Conservation (phyloP, 2,329 filamentous ascomycete genomes). For the Calonectria crousiana region DNA sequence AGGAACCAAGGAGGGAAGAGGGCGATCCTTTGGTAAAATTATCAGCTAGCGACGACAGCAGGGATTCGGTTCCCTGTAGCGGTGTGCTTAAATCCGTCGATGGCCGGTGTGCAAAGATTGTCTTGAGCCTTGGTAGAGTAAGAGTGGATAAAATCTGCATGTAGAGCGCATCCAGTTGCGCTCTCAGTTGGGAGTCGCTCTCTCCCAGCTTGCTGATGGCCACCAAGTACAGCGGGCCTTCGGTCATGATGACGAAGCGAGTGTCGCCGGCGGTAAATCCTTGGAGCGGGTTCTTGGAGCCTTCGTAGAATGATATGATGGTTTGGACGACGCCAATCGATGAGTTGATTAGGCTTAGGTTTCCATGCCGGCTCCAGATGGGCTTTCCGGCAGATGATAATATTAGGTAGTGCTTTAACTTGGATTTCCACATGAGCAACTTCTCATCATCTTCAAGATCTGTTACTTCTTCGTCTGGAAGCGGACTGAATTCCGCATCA, state of each 20-base stretch:
- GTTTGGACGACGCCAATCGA: constrained; percentile 97
- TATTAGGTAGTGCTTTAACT: constrained; percentile 97
- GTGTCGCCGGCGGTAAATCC: constrained; percentile 90
- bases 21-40: constrained; percentile 94
- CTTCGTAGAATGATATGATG: constrained; percentile 96
- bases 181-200: constrained; percentile 87
- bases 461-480: constrained; percentile 67
- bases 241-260: constrained; percentile 86
- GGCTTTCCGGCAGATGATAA: constrained; percentile 96
- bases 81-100: constrained; percentile 95
- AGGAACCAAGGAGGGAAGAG: constrained; percentile 85
- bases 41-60: constrained; percentile 92
- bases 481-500: constrained; percentile 80
- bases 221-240: constrained; percentile 91
- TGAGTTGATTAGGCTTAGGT: constrained; percentile 88
- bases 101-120: constrained; percentile 89
- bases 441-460: constrained; percentile 67
- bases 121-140: constrained; percentile 86
- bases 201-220: constrained; percentile 94
- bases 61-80: constrained; percentile 88
- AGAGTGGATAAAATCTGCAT: constrained; percentile 98
- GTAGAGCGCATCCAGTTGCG: constrained; percentile 92
- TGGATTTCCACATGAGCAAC: constrained; percentile 85
- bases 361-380: constrained; percentile 95
- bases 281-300: constrained; percentile 79